Base-by-base conservation (phyloP, 495 filamentous ascomycete genomes). In the Aspergillus ellipticus region DNA sequence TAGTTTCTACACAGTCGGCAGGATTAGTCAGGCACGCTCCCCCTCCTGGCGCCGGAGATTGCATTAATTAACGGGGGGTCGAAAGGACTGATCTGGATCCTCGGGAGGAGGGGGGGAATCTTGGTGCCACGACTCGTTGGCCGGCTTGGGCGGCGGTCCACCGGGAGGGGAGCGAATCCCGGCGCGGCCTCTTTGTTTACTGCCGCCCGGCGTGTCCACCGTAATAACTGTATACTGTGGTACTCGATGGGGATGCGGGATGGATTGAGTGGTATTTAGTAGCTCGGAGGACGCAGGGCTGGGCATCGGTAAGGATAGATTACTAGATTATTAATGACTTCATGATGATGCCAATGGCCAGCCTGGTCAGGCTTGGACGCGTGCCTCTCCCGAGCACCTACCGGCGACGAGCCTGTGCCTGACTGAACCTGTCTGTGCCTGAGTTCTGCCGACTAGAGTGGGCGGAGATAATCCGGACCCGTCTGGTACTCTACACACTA, bases 61-160 rank as follows among this genome's bases (percentile, higher is more conserved):
- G 45, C 15, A 48, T 48, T 48, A 48, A 48, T 48, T 29, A 48
- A 29, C 28, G 22, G 45, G 13, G 29, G 45, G 28, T 48, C 13
- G 22, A 48, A 28, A 21, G 45, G 45, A 48, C 45, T 29, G 45
- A 48, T 48, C 45, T 48, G 45, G 45, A 48, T 48, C 22, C 45
- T 16, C 45, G 22, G 19, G 45, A n/a, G 24, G 45, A 22, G 11
- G 3, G 6, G 24, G 6, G 6, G 45, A 48, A 48, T 48, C 45
- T 26, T 48, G 45, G 45, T 28, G 3, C 24, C 4, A 28, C 24
- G n/a, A n/a, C n/a, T n/a, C 24, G 24, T 28, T 7, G 7, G 24
- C 7, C 24, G 3, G 24, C 4, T 39, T n/a, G 35, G 35, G 35
- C 35, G 35, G 11, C n/a, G 35, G 35, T 39, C 35, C 35, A 39